Base-by-base conservation (phyloP, 495 filamentous ascomycete species). In the Glarea lozoyensis region DNA sequence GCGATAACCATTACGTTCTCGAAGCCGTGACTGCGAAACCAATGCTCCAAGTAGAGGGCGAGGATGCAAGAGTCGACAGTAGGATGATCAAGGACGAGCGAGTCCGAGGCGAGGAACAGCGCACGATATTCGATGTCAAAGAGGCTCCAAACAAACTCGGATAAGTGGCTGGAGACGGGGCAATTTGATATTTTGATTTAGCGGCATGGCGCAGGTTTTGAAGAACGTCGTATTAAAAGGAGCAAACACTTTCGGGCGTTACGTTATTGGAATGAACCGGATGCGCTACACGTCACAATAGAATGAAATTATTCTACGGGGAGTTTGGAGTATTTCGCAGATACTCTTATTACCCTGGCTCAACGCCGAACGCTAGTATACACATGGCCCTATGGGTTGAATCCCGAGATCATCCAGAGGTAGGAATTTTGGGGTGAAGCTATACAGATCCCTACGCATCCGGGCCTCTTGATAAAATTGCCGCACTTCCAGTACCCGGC, bases 1-100 rank as follows among this genome's bases (percentile, higher is more conserved):
- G 92, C 70, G 92, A 98, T 61, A 98, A 98, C 62, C 92, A 97
- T 63, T 98, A 88, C 58, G 82, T 97, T 17, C 64, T 97, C 45
- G 89, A 96, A 13, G 92, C 92, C 18, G 57, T 82, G 43, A 84
- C 81, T 16, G 85, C 92, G 9, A 84, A 88, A 62, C 71, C 88
- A 7, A 69, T 79, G 24, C 61, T 98, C 40, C 71, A 86, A 41
- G 73, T 97, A 20, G 92, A 97, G 61, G 84, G 92, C 29, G 90
- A 89, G 32, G 92, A 98, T 65, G 83, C 76, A 2, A 72, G 92
- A 19, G 70, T 83, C 50, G 85, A 98, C 62, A 74, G 75, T 38
- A 72, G 82, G 66, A 96, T 97, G 90, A 66, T 98, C 43, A 93
- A 86, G 65, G 92, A 98, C 60, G 89, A 97, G 15, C 73, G 92